phyloP scores from a whole-genome alignment of 2,329 filamentous ascomycete species.

The Zymoseptoria crescenta region DNA sequence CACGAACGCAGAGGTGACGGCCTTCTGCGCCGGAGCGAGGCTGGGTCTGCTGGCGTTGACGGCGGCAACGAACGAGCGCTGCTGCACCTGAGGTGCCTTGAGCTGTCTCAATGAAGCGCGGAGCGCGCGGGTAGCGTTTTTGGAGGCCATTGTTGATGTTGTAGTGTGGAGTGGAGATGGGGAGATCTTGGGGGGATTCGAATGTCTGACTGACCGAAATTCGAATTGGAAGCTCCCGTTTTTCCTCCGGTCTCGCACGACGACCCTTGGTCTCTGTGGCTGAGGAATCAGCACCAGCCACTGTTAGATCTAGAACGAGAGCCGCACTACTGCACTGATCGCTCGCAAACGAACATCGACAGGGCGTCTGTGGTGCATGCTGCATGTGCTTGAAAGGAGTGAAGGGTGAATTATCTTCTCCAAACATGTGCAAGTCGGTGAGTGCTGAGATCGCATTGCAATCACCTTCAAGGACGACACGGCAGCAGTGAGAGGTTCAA shows the following conservation, averaged over 20 bases:
- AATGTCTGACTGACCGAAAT: conserved; percentile 2
- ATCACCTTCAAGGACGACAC: not conserved
- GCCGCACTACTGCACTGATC: not conserved
- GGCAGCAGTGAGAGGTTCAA: not conserved
- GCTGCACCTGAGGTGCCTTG: conserved; percentile 42
- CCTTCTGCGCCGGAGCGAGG: conserved; percentile 39
- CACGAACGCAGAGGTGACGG: conserved; percentile 41
- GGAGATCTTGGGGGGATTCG: not conserved
- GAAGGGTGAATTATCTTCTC: not conserved
- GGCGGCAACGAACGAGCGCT: conserved; percentile 53
- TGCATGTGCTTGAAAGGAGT: not conserved
- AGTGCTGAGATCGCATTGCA: not conserved
- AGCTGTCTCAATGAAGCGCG: conserved; percentile 51
- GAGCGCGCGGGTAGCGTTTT: conserved; percentile 59
- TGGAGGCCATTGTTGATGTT: conserved; percentile 58
- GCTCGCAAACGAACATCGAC: not conserved
- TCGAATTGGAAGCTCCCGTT: not conserved
- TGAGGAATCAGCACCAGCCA: not conserved
- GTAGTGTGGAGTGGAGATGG: conserved; percentile 2
- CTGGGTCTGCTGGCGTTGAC: conserved; percentile 42
- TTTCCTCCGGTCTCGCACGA: not conserved
- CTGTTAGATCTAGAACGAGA: not conserved
- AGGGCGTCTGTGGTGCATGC: not conserved
- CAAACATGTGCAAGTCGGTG: not conserved
- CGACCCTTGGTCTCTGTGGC: not conserved